Conservation (phyloP, 805 yeast species). For the Yamadazyma scolyti region DNA sequence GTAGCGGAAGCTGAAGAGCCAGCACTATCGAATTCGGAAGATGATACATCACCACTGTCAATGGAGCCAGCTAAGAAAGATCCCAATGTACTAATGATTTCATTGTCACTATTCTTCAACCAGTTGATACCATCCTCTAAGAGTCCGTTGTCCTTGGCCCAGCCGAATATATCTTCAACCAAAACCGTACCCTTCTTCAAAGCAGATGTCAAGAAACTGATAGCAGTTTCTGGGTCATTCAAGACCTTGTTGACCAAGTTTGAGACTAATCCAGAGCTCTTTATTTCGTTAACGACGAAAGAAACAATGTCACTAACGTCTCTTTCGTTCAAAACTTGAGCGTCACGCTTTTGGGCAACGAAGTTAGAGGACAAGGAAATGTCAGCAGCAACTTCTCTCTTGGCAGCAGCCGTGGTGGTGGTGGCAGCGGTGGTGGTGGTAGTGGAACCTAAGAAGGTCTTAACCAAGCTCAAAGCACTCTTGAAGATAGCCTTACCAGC, state of each 20-base stretch:
- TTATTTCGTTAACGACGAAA: conserved; percentile 24
- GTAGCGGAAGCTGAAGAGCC: conserved; percentile 15
- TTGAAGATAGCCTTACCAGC: conserved; percentile 31
- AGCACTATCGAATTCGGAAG: conserved; percentile 11
- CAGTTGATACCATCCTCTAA: conserved; percentile 26
- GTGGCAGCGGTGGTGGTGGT: conserved; percentile 14
- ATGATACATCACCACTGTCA: conserved; percentile 21
- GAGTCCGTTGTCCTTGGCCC: conserved; percentile 37
- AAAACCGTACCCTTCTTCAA: conserved; percentile 30
- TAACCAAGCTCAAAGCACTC: conserved; percentile 27
- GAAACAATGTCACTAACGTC: conserved; percentile 26
- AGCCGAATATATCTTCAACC: conserved; percentile 30
- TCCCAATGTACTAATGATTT: conserved; percentile 12
- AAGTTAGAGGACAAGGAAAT: conserved; percentile 8
- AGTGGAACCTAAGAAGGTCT: conserved; percentile 11
- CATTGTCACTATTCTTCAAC: conserved; percentile 18
- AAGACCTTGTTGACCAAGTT: conserved; percentile 29
- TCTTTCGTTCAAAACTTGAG: conserved; percentile 33
- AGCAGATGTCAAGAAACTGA: conserved; percentile 29
- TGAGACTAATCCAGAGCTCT: conserved; percentile 32
- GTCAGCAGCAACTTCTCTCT: conserved; percentile 14
- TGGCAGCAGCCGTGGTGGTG: conserved; percentile 14
- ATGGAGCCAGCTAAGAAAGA: conserved; percentile 24
- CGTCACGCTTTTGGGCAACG: conserved; percentile 17
- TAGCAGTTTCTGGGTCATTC: conserved; percentile 33